A percentile compares a stretch with the other conserved stretches of the same genome.
Evolutionary conservation across 306 rosid species (phyloP).

Genomic region (Leucaena leucocephala): DNA sequence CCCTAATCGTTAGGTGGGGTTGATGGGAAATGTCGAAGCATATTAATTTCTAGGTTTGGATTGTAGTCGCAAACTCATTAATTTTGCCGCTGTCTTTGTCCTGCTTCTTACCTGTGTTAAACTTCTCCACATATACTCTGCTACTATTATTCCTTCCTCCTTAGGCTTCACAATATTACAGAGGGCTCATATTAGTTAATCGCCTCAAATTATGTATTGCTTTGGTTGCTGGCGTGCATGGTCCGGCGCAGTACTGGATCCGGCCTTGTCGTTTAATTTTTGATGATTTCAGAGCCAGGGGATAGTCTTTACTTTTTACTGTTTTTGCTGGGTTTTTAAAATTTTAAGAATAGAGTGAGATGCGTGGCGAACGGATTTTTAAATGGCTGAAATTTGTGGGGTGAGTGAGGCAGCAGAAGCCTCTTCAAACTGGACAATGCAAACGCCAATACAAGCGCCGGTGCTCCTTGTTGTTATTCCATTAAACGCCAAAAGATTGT

Average conservation of each 20-base stretch:
- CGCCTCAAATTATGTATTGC: not conserved
- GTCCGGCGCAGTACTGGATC: too few species aligned
- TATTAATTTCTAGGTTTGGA: conserved; percentile 12
- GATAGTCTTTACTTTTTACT: not conserved
- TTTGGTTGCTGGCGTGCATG: not conserved
- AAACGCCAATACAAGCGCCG: conserved; percentile 13
- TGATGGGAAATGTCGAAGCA: conserved; percentile 17
- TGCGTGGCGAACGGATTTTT: not conserved
- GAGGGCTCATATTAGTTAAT: too few species aligned
- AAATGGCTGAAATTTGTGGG: conserved; percentile 1
- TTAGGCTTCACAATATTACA: not conserved
- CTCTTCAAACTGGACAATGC: conserved; percentile 24
- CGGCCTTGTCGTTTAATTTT: not conserved
- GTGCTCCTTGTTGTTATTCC: not conserved
- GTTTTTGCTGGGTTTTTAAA: not conserved
- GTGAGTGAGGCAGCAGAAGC: not conserved
- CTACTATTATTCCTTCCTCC: not conserved
- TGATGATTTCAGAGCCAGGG: too few species aligned
- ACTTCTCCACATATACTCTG: not conserved
- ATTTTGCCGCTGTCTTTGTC: conserved; percentile 1
- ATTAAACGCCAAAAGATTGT: conserved; percentile 3
- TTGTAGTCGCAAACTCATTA: not conserved
- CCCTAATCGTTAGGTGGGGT: conserved; percentile 16
- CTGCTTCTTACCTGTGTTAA: not conserved
- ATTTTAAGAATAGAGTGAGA: not conserved